Conservation (phyloP, 2,329 filamentous ascomycete species). For the Aspergillus quadricinctus region DNA sequence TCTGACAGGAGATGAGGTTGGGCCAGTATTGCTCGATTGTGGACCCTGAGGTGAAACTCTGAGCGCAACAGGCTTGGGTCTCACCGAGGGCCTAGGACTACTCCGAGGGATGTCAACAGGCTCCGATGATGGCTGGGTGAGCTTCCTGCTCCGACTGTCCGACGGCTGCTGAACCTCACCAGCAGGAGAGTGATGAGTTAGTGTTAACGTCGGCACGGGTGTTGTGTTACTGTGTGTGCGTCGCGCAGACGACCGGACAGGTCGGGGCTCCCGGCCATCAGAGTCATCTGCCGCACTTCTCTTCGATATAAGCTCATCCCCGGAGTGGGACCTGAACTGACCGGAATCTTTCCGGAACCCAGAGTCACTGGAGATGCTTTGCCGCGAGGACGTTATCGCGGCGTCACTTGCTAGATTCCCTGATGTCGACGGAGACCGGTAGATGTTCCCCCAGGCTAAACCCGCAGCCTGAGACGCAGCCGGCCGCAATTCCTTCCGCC, state of each 20-base stretch:
- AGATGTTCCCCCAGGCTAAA: slow-evolving; percentile 53
- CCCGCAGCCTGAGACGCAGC: slow-evolving; percentile 60
- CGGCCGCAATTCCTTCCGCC: slow-evolving; percentile 44
- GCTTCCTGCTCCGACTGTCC: slow-evolving; percentile 6
- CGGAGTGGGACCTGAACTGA: slow-evolving; percentile 9
- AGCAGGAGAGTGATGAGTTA: slow-evolving; percentile 3
- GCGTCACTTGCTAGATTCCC: slow-evolving; percentile 26
- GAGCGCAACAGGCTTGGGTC: slow-evolving; percentile 35
- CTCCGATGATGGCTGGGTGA: slow-evolving; percentile 13
- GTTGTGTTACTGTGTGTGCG: slow-evolving; percentile 9
- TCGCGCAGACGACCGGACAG: neutral
- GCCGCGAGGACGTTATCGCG: slow-evolving; percentile 25
- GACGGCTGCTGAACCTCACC: slow-evolving; percentile 3
- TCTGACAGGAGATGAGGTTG: neutral
- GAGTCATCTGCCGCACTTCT: neutral
- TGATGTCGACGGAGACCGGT: slow-evolving; percentile 20
- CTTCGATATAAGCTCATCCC: slow-evolving; percentile 4
- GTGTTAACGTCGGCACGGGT: slow-evolving; percentile 6
- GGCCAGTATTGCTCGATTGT: slow-evolving; percentile 7
- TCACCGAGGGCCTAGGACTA: slow-evolving; percentile 29
- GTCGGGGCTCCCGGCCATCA: neutral
- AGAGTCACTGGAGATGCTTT: slow-evolving; percentile 23
- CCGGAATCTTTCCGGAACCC: slow-evolving; percentile 22
- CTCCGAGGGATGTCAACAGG: slow-evolving; percentile 16
- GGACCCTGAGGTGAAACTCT: slow-evolving; percentile 21